Evolutionary conservation across 78 protist genomes (phyloP).

Genomic region (Dictyostelium purpureum): DNA sequence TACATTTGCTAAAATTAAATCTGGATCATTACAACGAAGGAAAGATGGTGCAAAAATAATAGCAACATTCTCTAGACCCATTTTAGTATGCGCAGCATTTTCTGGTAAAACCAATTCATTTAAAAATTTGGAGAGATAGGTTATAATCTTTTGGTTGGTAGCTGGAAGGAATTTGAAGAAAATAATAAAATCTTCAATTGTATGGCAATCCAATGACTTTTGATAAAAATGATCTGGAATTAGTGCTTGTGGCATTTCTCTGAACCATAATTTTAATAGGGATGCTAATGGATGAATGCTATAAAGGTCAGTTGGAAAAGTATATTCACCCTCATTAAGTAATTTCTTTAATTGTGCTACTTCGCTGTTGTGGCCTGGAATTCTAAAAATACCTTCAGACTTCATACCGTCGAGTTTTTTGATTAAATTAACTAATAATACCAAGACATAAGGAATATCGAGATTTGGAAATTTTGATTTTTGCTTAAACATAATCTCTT

Average conservation of each 20-base stretch:
- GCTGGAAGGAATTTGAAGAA: constrained; percentile 20
- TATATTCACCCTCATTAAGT: constrained; percentile 57
- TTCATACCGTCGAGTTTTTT: constrained; percentile 36
- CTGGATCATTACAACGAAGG: constrained; percentile 58
- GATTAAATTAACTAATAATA: constrained; percentile 14
- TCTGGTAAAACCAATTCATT: constrained; percentile 23
- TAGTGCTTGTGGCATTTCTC: constrained; percentile 76
- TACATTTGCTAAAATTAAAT: constrained; percentile 15
- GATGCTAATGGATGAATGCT: constrained; percentile 28
- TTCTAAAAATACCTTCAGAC: constrained; percentile 73
- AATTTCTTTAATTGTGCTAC: not conserved
- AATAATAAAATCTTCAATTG: not conserved
- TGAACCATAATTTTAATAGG: constrained; percentile 47
- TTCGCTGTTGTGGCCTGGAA: constrained; percentile 35
- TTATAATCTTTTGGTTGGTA: constrained; percentile 33
- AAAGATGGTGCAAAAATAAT: constrained; percentile 77
- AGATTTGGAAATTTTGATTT: constrained; percentile 20
- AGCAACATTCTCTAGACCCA: constrained; percentile 54
- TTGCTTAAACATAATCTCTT: constrained; percentile 54
- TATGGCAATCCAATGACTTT: constrained; percentile 13
- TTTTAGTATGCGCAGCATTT: constrained; percentile 11
- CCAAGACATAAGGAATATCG: constrained; percentile 47
- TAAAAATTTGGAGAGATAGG: constrained; percentile 17
- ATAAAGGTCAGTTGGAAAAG: not conserved
- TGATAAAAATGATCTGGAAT: constrained; percentile 59